A percentile compares a stretch with the other conserved stretches of the same genome.
These are phyloP conservation scores for Citrullus mucosospermus DNA, from an alignment of 306 rosid genomes.

Conservation along the genomic window DNA sequence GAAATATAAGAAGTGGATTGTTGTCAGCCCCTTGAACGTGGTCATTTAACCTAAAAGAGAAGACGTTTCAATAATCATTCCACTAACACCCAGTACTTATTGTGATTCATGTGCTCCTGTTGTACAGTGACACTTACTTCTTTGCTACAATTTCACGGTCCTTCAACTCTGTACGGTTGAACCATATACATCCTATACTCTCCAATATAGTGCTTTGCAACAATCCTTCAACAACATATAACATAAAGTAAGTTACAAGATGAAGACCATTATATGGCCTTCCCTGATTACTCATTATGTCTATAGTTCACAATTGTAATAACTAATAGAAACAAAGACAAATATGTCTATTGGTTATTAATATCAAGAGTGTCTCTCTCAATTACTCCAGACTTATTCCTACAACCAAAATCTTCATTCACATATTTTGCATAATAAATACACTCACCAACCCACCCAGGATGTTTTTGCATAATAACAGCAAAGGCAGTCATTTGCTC, in stretches of 20 bases:
- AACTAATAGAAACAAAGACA: neutral
- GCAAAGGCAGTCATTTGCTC: slow-evolving; percentile 99
- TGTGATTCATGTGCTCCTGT: neutral
- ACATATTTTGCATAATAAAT: neutral
- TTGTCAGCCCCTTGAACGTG: slow-evolving; percentile 80
- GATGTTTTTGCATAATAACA: slow-evolving; percentile 97
- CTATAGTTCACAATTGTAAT: neutral
- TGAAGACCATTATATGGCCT: neutral
- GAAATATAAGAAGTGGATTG: slow-evolving; percentile 95
- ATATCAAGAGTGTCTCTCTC: neutral
- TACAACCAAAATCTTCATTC: neutral
- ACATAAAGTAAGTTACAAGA: slow-evolving; percentile 3
- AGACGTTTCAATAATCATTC: neutral
- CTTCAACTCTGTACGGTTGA: slow-evolving; percentile 83
- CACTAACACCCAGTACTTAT: neutral
- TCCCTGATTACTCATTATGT: neutral
- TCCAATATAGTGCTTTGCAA: slow-evolving; percentile 92
- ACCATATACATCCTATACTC: slow-evolving; percentile 92
- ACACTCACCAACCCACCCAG: slow-evolving; percentile 97
- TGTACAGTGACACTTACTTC: slow-evolving; percentile 41
- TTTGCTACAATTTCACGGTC: slow-evolving; percentile 91
- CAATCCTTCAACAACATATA: slow-evolving; percentile 40
- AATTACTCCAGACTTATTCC: neutral
- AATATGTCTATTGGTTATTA: neutral
- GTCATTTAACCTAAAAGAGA: slow-evolving; percentile 61